These are phyloP conservation scores for Umbilicus rupestris DNA, from an alignment of 164 flowering plant species.

Conservation along the genomic window DNA sequence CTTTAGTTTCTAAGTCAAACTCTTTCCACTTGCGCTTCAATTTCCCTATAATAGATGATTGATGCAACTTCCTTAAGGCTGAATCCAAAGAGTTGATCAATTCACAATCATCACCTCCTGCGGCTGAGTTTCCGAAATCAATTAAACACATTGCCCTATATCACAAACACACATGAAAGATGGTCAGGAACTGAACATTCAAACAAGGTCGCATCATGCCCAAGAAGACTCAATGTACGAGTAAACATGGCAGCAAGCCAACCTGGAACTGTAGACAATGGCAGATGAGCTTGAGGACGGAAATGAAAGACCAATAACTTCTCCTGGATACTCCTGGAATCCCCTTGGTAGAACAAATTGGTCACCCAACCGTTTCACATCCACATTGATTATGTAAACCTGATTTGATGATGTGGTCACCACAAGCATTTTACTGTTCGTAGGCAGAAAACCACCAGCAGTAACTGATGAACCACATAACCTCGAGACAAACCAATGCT, in stretches of 20 bases:
- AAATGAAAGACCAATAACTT: constrained; percentile 86
- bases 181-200: not conserved
- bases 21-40: constrained; percentile 45
- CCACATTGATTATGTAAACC: constrained; percentile 84
- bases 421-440: constrained; percentile 59
- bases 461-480: constrained; percentile 88
- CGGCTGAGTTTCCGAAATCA: constrained; percentile 67
- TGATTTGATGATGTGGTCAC: constrained; percentile 78
- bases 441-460: constrained; percentile 86
- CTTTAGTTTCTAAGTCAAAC: constrained; percentile 21
- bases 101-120: constrained; percentile 34
- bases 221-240: not conserved
- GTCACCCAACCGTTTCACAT: constrained; percentile 70
- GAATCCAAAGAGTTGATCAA: constrained; percentile 23
- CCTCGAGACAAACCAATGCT: constrained; percentile 94
- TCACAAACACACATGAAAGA: not conserved
- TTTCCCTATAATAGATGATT: constrained; percentile 22
- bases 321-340: constrained; percentile 91
- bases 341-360: constrained; percentile 71
- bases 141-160: constrained; percentile 87
- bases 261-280: constrained; percentile 88
- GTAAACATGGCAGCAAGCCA: not conserved
- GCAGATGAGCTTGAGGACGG: constrained; percentile 49
- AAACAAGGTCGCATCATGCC: not conserved
- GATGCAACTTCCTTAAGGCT: constrained; percentile 21